Conservation (phyloP, 2,329 filamentous ascomycete species). For the Capronia coronata region DNA sequence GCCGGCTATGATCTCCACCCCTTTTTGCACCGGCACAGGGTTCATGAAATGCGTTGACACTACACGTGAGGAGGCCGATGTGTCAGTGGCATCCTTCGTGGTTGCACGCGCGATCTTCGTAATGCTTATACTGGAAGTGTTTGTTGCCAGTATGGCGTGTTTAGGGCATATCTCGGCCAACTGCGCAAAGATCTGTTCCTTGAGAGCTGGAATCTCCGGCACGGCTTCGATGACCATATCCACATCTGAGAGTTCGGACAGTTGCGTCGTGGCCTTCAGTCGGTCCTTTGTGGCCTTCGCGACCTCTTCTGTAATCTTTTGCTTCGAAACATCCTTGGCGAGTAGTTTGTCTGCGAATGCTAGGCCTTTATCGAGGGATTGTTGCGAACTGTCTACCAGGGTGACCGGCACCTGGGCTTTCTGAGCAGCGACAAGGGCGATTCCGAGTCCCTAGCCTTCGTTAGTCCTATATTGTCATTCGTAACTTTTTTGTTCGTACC, state of each 20-base stretch:
- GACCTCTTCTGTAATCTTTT: conserved; percentile 73
- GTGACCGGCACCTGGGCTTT: conserved; percentile 77
- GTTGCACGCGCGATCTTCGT: conserved; percentile 81
- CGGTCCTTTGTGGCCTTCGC: conserved; percentile 66
- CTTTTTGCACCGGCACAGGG: conserved; percentile 92
- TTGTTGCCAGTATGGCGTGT: conserved; percentile 88
- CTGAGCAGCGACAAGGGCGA: conserved; percentile 86
- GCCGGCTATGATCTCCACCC: conserved; percentile 93
- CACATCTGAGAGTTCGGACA: conserved; percentile 71
- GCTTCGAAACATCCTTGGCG: conserved; percentile 84
- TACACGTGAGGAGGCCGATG: conserved; percentile 75
- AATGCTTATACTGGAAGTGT: conserved; percentile 98
- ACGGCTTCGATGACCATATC: conserved; percentile 98
- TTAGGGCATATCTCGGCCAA: conserved; percentile 74
- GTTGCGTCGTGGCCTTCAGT: conserved; percentile 62
- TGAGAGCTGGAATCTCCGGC: conserved; percentile 82
- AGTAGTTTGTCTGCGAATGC: conserved; percentile 95
- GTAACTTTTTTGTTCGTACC: conserved; percentile 48
- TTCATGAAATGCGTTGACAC: conserved; percentile 99
- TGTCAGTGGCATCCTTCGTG: conserved; percentile 73
- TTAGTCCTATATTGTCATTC: conserved; percentile 6
- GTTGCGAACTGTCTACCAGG: conserved; percentile 75
- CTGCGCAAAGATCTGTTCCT: conserved; percentile 77
- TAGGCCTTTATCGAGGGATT: conserved; percentile 79
- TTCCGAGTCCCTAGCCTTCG: conserved; percentile 70